phyloP scores from a whole-genome alignment of 2,329 filamentous ascomycete species.

The Parastagonospora avenae region DNA sequence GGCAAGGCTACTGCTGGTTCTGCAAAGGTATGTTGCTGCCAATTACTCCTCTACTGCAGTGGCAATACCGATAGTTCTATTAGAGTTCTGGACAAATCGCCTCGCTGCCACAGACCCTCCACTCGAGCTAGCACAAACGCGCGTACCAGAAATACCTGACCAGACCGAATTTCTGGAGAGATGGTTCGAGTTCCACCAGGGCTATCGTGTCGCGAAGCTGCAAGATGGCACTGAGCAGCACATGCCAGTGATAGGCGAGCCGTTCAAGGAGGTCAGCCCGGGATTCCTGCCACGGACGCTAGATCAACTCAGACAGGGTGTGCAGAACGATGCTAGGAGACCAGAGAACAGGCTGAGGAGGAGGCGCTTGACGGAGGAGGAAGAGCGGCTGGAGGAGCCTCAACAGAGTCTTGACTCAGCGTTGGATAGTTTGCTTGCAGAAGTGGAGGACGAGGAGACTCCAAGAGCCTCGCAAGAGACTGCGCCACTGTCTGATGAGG shows the following conservation, averaged over 20 bases:
- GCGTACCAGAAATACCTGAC: conserved; percentile 54
- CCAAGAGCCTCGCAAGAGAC: conserved; percentile 1
- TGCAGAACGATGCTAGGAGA: conserved; percentile 34
- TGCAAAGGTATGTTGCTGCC: conserved; percentile 47
- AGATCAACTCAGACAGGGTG: conserved; percentile 48
- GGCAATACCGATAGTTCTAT: conserved; percentile 8
- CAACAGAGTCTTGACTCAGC: conserved; percentile 42
- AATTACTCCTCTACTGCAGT: not conserved
- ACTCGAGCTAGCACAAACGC: conserved; percentile 50
- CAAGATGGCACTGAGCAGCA: conserved; percentile 52
- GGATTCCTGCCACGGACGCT: conserved; percentile 54
- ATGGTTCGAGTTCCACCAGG: conserved; percentile 58
- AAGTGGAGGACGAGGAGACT: conserved; percentile 26
- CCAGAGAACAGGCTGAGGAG: conserved; percentile 37
- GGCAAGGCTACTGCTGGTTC: conserved; percentile 59
- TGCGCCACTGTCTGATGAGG: not conserved
- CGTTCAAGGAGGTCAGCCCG: conserved; percentile 53
- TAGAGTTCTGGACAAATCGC: conserved; percentile 57
- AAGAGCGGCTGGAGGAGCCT: conserved; percentile 25
- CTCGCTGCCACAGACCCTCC: conserved; percentile 49
- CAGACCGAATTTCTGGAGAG: conserved; percentile 52
- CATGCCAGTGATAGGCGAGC: conserved; percentile 55
- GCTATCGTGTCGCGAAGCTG: conserved; percentile 48
- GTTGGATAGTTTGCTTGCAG: conserved; percentile 40
- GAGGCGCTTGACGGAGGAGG: conserved; percentile 27